A percentile compares a stretch with the other conserved stretches of the same genome.
phyloP scores from a whole-genome alignment of 495 filamentous ascomycete genomes.

The Lophium mytilinum region DNA sequence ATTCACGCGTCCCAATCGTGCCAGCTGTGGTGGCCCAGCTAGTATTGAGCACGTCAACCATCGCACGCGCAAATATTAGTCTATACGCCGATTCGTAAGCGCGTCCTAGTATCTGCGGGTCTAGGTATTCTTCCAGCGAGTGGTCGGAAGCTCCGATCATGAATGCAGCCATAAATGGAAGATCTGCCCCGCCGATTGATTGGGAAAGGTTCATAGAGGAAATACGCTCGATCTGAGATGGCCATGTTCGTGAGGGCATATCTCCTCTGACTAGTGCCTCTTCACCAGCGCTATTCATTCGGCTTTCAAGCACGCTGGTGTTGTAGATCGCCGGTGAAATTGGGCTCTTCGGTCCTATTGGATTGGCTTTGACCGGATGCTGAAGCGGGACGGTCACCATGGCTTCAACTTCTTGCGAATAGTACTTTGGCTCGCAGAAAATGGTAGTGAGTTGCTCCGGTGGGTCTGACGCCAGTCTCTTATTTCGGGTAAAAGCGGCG shows the following conservation, averaged over 20 bases:
- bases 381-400: slow-evolving; percentile 20
- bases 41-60: slow-evolving; percentile 23
- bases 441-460: slow-evolving; percentile 23
- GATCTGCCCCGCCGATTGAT: not conserved
- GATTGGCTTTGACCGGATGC: slow-evolving; percentile 1
- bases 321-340: slow-evolving; percentile 23
- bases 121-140: slow-evolving; percentile 23
- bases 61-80: slow-evolving; percentile 33
- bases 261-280: not conserved
- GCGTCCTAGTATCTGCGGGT: slow-evolving; percentile 22
- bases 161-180: slow-evolving; percentile 29
- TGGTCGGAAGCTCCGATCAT: slow-evolving; percentile 21
- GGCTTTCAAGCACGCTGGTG: not conserved
- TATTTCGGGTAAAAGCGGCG: slow-evolving; percentile 15
- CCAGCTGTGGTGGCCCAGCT: not conserved
- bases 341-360: slow-evolving; percentile 11
- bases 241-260: not conserved
- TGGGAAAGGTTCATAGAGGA: slow-evolving; percentile 8
- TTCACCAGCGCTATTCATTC: not conserved
- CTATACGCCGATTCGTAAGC: slow-evolving; percentile 32
- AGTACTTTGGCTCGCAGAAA: slow-evolving; percentile 38
- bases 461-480: not conserved
- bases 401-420: slow-evolving; percentile 28
- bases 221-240: slow-evolving; percentile 2
- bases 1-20: not conserved